Evolutionary conservation across 805 yeast species (phyloP).

Genomic region (Peterozyma xylosa): DNA sequence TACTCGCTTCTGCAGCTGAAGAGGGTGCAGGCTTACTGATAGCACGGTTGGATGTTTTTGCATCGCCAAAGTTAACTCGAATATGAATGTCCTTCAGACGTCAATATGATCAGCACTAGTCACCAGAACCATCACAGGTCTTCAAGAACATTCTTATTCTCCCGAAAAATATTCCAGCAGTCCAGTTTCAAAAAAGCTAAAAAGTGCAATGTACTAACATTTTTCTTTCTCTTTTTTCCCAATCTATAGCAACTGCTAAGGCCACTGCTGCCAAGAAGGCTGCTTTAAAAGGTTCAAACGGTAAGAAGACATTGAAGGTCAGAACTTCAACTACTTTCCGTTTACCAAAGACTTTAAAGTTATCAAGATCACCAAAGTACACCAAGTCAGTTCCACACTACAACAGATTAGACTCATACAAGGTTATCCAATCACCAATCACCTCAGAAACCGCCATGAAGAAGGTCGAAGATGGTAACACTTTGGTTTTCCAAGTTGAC

Average conservation of each 20-base stretch:
- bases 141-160: too few species aligned
- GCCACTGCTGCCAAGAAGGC: constrained; percentile 99
- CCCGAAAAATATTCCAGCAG: too few species aligned
- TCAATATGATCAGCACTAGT: too few species aligned
- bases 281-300: constrained; percentile 94
- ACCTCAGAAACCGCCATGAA: constrained; percentile 98
- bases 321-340: constrained; percentile 95
- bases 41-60: too few species aligned
- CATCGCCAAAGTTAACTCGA: too few species aligned
- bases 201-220: constrained; percentile 20
- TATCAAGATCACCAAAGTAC: constrained; percentile 92
- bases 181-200: neutral
- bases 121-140: too few species aligned
- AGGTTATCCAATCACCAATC: constrained; percentile 88
- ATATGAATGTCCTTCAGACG: too few species aligned
- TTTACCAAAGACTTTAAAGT: constrained; percentile 93
- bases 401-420: constrained; percentile 95
- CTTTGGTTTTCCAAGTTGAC: constrained; percentile 97
- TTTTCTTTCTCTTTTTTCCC: neutral
- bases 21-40: too few species aligned
- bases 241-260: constrained; percentile 44
- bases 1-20: too few species aligned
- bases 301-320: constrained; percentile 84
- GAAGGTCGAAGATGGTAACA: constrained; percentile 99
- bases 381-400: constrained; percentile 96